Evolutionary conservation across 768 basidiomycete genomes (phyloP), one percentile per base, ranked within the genome.

Genomic region (Suillus clintonianus): DNA sequence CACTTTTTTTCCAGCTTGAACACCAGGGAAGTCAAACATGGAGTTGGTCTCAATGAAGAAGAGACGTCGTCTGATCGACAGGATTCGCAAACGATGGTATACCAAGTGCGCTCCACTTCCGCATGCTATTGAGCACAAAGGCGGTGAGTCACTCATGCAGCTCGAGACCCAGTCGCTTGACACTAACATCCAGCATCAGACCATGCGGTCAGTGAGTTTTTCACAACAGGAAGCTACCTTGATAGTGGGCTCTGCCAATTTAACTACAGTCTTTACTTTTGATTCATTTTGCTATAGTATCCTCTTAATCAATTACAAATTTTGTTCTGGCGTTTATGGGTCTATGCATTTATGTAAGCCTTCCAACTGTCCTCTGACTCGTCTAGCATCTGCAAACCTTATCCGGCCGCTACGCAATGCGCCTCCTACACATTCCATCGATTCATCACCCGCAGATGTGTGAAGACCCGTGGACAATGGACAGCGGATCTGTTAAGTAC

Each of bases 381-480:
- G n/a, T n/a, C n/a, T n/a, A n/a, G n/a, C n/a, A n/a, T n/a, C n/a
- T n/a, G n/a, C n/a, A n/a, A n/a, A n/a, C n/a, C n/a, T n/a, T n/a
- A n/a, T n/a, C n/a, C n/a, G n/a, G n/a, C n/a, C n/a, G n/a, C n/a
- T n/a, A n/a, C n/a, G n/a, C n/a, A n/a, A n/a, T n/a, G n/a, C n/a
- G n/a, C n/a, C n/a, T n/a, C n/a, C n/a, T n/a, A n/a, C n/a, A n/a
- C n/a, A n/a, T n/a, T n/a, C n/a, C n/a, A n/a, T n/a, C n/a, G n/a
- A n/a, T n/a, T n/a, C n/a, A n/a, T n/a, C n/a, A n/a, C n/a, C n/a
- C n/a, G n/a, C n/a, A n/a, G n/a, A n/a, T n/a, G n/a, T n/a, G n/a
- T n/a, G n/a, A n/a, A n/a, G n/a, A n/a, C n/a, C n/a, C n/a, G n/a
- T 67, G 36, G 76, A 77, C 0, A 68, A 65, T 1, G 71, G 73